Base-by-base conservation (phyloP, 108 stramenopile species). In the Fragilaria radians region DNA sequence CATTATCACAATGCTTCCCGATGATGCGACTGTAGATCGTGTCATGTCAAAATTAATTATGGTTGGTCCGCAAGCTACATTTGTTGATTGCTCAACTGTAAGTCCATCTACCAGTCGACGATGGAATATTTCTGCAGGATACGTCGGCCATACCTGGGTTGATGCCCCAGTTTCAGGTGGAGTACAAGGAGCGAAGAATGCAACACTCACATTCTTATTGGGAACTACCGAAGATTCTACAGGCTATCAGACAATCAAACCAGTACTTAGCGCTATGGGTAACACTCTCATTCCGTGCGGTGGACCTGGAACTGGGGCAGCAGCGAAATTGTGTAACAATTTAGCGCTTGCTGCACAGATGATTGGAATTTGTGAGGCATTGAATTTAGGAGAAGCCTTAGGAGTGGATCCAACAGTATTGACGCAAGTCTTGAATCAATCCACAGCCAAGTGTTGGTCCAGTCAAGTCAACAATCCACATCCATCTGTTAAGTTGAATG, bases 141-240 rank as follows among this genome's bases (percentile, higher is more conserved):
- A 25, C n/a, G 34, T 55, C 32, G 71, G 67, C 2, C 52, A 57
- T 21, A 31, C 45, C 5, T n/a, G 51, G 47, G 27, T 91, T 2
- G 94, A 94, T 70, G 95, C 96, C 0, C 96, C 96, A 14, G 95
- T 97, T n/a, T 89, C 87, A 25, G 95, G 93, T n/a, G 93, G 95
- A 14, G 67, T 68, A 11, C 77, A 82, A 17, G 96, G 94, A 5
- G 96, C 96, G 0, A 71, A 71, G 29, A 77, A 81, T 45, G 95
- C 79, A 5, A 95, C 91, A 11, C 83, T 97, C 1, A 96, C 96
- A 5, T 96, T 97, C 61, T 96, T 97, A 85, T 89, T 89, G 5
- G 96, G 96, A 45, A 85, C 82, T 49, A 53, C 62, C 5, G 63
- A 68, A 14, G 46, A 23, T 23, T 56, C 63, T 1, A 46, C 57